These are phyloP conservation scores for Solanum okadae DNA, from an alignment of 257 asterid species.

Conservation along the genomic window DNA sequence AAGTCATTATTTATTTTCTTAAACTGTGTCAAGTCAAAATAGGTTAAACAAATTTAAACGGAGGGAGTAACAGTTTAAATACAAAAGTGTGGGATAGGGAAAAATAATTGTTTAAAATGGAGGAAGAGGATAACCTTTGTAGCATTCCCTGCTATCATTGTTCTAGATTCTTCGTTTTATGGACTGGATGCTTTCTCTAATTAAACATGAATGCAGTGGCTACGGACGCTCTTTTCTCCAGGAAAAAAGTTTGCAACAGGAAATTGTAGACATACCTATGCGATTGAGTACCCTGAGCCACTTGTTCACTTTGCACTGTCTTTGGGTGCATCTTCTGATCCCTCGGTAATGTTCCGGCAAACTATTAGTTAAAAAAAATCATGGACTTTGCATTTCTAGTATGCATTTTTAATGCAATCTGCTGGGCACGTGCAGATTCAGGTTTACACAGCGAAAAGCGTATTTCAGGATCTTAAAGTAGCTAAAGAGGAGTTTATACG, in stretches of 20 bases:
- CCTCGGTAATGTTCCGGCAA: constrained; percentile 39
- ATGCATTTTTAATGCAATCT: background rate
- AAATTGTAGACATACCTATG: constrained; percentile 38
- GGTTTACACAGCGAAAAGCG: constrained; percentile 42
- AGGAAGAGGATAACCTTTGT: background rate
- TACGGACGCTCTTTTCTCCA: constrained; percentile 61
- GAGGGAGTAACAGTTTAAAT: background rate
- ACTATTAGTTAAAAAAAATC: background rate
- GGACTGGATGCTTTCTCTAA: background rate
- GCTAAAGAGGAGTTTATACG: constrained; percentile 74
- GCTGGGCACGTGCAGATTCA: constrained; percentile 43
- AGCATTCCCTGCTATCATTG: background rate
- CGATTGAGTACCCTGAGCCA: constrained; percentile 81
- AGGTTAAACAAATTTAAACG: background rate
- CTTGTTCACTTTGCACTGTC: constrained; percentile 84
- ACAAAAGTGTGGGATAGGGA: background rate
- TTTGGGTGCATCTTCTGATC: constrained; percentile 75
- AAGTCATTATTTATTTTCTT: background rate
- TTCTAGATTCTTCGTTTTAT: background rate
- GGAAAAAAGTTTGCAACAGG: constrained; percentile 57
- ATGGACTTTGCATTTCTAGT: background rate
- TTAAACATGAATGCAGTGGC: constrained; percentile 52
- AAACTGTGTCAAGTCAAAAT: background rate
- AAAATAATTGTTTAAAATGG: background rate
- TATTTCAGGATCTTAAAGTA: constrained; percentile 57